phyloP scores from a whole-genome alignment of 2,329 filamentous ascomycete species.

The Aspergillus novofumigatus region DNA sequence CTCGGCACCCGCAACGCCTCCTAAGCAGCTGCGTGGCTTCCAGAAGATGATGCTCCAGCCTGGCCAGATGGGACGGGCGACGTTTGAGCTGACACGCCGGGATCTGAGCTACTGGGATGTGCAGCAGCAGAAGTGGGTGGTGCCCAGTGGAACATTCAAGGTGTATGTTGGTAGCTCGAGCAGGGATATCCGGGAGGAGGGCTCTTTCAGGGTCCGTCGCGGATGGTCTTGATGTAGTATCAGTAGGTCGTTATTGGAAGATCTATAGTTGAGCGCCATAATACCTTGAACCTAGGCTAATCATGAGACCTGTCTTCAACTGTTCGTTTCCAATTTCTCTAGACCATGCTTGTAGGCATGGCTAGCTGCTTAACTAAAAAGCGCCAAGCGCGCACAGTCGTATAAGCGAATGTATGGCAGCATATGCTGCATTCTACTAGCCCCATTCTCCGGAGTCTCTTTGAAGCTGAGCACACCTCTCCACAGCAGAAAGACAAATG shows the following conservation, averaged over 20 bases:
- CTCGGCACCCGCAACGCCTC: constrained; percentile 34
- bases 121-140: constrained; percentile 55
- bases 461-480: no score
- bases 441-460: not conserved
- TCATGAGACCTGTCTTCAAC: not conserved
- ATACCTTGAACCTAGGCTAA: not conserved
- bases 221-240: not conserved
- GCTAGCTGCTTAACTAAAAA: not conserved
- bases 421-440: not conserved
- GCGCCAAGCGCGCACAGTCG: no score
- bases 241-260: not conserved
- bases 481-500: no score
- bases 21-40: constrained; percentile 59
- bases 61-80: constrained; percentile 42
- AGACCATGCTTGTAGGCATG: not conserved
- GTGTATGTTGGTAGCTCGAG: not conserved
- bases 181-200: not conserved
- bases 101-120: constrained; percentile 65
- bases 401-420: no score
- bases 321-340: not conserved
- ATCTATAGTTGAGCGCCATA: not conserved
- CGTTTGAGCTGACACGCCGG: constrained; percentile 53
- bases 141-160: constrained; percentile 13
- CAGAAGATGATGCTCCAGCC: constrained; percentile 47
- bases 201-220: not conserved